Base-by-base conservation (phyloP, 768 basidiomycete genomes). In the Mycena albidolilacea region DNA sequence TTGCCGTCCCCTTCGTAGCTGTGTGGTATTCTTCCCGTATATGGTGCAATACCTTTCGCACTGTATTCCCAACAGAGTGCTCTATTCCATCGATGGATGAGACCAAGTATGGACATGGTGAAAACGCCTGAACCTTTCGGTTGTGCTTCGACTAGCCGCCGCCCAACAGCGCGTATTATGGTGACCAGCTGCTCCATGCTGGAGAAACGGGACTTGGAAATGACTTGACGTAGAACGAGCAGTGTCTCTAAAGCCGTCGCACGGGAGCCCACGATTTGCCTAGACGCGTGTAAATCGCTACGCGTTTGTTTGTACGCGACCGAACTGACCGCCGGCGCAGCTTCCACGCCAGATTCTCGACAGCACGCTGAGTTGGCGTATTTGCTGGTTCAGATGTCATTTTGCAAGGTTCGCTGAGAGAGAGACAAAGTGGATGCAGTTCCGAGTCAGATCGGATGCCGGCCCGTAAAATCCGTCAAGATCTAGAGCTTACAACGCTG, bases 1-100 rank as follows among this genome's bases (percentile, higher is more conserved):
- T 78, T 0, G 84, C 80, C 19, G 83, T 81, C 66, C 85, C 90
- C 75, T 83, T 85, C 15, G 87, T 90, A 2, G 95, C 95, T 5
- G 97, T 94, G 72, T 93, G 88, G 81, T 96, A 97, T 79, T 99
- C 98, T 82, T 99, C 98, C 62, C 96, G 90, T 69, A 99, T 93
- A 78, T 98, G 94, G 79, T 97, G 96, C 37, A 98, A 85, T 30
- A 98, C 92, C 78, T 96, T 96, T 48, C 97, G 91, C 50, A 97
- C 93, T 23, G 97, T 97, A 80, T 99, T 99, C 30, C 96, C 96
- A 44, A 98, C 93, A 57, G 96, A 94, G 79, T 97, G 93, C 80
- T 99, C 98, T 98, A 82, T 64, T 54, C 60, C 70, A 39, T 66
- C 17, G 41, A 50, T 9, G 23, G 61, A 61, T 71, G 21, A 61